Evolutionary conservation across 1,284 basidiomycete genomes (phyloP), one percentile per base, ranked within the genome.

Genomic region (Fistulinella cinereoalba): DNA sequence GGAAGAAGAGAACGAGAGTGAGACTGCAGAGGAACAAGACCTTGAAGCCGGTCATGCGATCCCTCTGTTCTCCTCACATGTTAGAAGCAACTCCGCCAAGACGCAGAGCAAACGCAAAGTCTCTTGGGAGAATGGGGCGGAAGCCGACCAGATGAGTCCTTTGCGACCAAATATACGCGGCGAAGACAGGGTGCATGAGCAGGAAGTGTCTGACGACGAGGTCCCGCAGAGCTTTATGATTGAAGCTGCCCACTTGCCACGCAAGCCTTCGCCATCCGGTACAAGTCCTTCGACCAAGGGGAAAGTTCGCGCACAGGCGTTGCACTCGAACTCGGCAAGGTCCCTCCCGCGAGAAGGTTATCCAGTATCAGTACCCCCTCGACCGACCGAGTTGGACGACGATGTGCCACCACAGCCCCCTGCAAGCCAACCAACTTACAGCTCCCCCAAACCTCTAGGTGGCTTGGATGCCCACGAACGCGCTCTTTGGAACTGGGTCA

Each of bases 401-500:
- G 72, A 76, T 48, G 39, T 55, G 29, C 48, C 54, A 15, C 54
- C 56, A 1, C 57, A 56, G 27, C 51, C 57, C 21, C 49, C 56
- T 24, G 56, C 54, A 39, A 59, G 47, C 43, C 47, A 44, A 13
- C 47, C 60, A 21, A 62, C 70, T n/a, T n/a, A n/a, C n/a, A n/a
- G n/a, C 41, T 74, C 68, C 32, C 61, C 67, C 18, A 79, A 72
- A 53, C 73, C 71, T 45, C 79, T 84, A 76, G 75, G 79, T 39
- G 88, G 90, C 3, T 64, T 95, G 47, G 87, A 92, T 59, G 83
- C 83, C 13, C 86, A 92, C 63, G 92, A 97, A 66, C 83, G 83
- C 55, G 96, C 96, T 0, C 66, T 98, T 36, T 99, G 97, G 97
- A 88, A 91, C 53, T 99, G 97, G 97, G 92, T 97, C 51, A 99